Evolutionary conservation across 805 yeast species (phyloP).

Genomic region (Sugiyamaella lignohabitans): DNA sequence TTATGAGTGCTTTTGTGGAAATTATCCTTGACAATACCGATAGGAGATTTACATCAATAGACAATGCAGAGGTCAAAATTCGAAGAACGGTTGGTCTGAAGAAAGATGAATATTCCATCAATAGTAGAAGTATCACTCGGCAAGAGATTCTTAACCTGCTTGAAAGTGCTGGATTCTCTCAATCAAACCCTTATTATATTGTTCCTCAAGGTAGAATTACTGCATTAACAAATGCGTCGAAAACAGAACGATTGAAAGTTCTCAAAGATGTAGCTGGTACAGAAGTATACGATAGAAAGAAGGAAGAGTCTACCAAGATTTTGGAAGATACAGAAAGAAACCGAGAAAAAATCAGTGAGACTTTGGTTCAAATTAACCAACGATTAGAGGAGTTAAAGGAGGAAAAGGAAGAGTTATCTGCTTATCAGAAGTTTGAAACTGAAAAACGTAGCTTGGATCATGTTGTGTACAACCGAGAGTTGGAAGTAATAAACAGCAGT

Average conservation of each 20-base stretch:
- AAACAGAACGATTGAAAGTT: constrained; percentile 66
- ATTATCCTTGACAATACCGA: constrained; percentile 78
- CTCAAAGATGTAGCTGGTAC: constrained; percentile 95
- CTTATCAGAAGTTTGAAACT: constrained; percentile 60
- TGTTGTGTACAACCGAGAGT: constrained; percentile 70
- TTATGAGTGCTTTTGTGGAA: constrained; percentile 90
- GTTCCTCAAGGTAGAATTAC: constrained; percentile 96
- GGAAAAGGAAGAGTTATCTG: constrained; percentile 69
- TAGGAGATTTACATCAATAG: constrained; percentile 57
- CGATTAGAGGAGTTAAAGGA: constrained; percentile 71
- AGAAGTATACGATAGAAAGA: constrained; percentile 74
- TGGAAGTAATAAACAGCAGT: constrained; percentile 34
- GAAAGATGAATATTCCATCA: constrained; percentile 84
- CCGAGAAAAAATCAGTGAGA: constrained; percentile 65
- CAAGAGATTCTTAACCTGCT: constrained; percentile 73
- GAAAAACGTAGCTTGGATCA: constrained; percentile 67
- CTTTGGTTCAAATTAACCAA: constrained; percentile 60
- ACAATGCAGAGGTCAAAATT: constrained; percentile 61
- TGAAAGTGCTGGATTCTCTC: constrained; percentile 88
- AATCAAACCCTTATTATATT: constrained; percentile 87
- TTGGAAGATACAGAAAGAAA: constrained; percentile 68
- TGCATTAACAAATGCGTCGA: constrained; percentile 81
- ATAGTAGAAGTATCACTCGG: constrained; percentile 71
- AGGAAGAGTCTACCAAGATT: constrained; percentile 71
- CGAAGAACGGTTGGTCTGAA: constrained; percentile 90